Evolutionary conservation across 2,329 filamentous ascomycete species (phyloP).

Genomic region (Cytospora schulzeri): DNA sequence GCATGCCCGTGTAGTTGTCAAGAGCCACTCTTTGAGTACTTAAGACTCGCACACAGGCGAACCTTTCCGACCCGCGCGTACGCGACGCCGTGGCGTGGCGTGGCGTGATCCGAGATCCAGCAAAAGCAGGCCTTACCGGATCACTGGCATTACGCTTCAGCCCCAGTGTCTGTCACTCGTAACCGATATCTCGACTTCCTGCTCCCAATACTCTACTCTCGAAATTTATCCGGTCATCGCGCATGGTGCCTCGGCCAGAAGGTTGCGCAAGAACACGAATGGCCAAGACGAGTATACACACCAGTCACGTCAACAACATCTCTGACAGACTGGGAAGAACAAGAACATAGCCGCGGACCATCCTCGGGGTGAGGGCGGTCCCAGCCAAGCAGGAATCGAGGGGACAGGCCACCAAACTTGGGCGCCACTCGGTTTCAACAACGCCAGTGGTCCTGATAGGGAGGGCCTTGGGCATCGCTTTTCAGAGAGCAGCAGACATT

Average conservation of each 20-base stretch:
- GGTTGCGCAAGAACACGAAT: constrained; percentile 16
- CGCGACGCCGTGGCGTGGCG: constrained; percentile 3
- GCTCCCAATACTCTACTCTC: not conserved
- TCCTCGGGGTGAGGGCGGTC: constrained; percentile 9
- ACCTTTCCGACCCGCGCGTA: not conserved
- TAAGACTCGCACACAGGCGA: not conserved
- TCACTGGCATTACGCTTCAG: not conserved
- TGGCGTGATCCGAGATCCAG: constrained; percentile 3
- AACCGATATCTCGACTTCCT: not conserved
- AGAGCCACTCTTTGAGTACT: not conserved
- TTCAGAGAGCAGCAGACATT: not conserved
- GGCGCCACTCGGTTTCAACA: not conserved
- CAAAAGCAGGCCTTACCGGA: not conserved
- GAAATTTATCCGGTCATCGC: not conserved
- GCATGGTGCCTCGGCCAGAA: constrained; percentile 4
- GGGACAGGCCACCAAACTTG: not conserved
- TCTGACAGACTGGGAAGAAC: not conserved
- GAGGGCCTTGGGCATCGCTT: not conserved
- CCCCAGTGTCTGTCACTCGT: not conserved
- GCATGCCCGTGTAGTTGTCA: no score
- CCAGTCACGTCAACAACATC: not conserved
- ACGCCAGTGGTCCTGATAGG: not conserved
- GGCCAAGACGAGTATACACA: constrained; percentile 9
- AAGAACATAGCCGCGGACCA: constrained; percentile 7
- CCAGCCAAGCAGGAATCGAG: not conserved